Conservation (phyloP, 805 yeast genomes). For the Komagataella phaffii region DNA sequence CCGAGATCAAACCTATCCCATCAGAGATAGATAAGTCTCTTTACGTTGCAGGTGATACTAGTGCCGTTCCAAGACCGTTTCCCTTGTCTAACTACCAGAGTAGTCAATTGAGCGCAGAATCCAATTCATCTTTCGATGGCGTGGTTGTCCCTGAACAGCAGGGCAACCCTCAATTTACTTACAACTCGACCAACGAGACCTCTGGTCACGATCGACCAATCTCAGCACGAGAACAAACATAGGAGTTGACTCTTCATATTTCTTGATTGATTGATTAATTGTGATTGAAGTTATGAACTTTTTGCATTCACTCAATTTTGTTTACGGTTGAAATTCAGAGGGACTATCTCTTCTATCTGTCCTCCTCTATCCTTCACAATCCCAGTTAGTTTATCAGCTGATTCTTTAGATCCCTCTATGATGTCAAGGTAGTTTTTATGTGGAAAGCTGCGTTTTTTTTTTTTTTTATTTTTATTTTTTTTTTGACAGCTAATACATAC, state of each 20-base stretch:
- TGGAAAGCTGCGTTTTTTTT: slow-evolving; percentile 6
- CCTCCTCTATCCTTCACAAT: slow-evolving; percentile 1
- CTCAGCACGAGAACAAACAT: slow-evolving; percentile 3
- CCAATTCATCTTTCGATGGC: neutral
- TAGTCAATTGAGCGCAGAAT: neutral
- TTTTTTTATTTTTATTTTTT: slow-evolving; percentile 7
- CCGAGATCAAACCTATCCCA: slow-evolving; percentile 95
- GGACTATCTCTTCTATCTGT: slow-evolving; percentile 3
- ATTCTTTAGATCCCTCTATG: slow-evolving; percentile 3
- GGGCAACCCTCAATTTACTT: neutral
- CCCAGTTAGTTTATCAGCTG: slow-evolving; percentile 4
- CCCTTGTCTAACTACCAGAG: slow-evolving; percentile 25
- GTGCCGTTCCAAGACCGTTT: slow-evolving; percentile 80
- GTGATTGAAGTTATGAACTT: neutral
- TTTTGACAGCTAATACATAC: slow-evolving; percentile 3
- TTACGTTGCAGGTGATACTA: slow-evolving; percentile 74
- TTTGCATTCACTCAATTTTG: neutral
- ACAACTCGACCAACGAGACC: slow-evolving; percentile 1
- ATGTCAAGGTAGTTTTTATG: slow-evolving; percentile 5
- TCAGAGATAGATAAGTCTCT: slow-evolving; percentile 79
- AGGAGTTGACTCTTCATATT: slow-evolving; percentile 2
- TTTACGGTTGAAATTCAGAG: slow-evolving; percentile 1
- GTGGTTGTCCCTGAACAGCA: neutral
- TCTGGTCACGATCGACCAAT: slow-evolving; percentile 9
- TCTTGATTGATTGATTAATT: slow-evolving; percentile 6